Evolutionary conservation across 257 asterid genomes (phyloP).

Genomic region (Nicotiana benthamiana): DNA sequence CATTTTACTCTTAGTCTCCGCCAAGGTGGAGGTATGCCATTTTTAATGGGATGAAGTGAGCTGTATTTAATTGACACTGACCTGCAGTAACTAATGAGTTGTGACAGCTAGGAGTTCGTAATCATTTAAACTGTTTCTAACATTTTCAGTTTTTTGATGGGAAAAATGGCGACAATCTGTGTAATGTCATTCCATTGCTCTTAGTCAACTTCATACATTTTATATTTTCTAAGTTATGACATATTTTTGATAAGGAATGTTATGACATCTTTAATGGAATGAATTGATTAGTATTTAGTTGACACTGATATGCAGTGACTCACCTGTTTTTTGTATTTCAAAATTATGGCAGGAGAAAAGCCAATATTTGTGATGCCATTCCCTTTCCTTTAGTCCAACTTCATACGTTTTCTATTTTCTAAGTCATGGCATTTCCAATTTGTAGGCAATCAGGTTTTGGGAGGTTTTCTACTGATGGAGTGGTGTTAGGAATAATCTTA

Average conservation of each 20-base stretch:
- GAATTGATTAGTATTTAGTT: not conserved
- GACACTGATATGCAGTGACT: not conserved
- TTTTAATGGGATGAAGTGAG: constrained; percentile 1
- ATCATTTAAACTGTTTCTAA: not conserved
- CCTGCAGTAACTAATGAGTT: not conserved
- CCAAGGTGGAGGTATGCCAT: not conserved
- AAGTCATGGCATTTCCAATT: constrained; percentile 8
- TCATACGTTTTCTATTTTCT: not conserved
- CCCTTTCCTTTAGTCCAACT: not conserved
- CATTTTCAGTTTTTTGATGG: not conserved
- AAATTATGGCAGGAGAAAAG: not conserved
- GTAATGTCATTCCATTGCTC: not conserved
- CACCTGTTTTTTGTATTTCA: not conserved
- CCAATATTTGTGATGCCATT: not conserved
- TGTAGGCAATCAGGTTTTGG: constrained; percentile 41
- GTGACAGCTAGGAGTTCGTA: not conserved
- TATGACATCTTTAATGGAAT: not conserved
- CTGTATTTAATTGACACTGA: not conserved
- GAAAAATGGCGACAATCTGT: not conserved
- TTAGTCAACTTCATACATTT: not conserved
- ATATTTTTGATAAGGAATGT: not conserved
- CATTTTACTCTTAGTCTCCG: not conserved
- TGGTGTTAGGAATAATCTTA: constrained; percentile 54
- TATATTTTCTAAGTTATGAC: not conserved
- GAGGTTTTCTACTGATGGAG: constrained; percentile 56